Base-by-base conservation (phyloP, 2,329 filamentous ascomycete genomes). In the Colletotrichum gigasporum region DNA sequence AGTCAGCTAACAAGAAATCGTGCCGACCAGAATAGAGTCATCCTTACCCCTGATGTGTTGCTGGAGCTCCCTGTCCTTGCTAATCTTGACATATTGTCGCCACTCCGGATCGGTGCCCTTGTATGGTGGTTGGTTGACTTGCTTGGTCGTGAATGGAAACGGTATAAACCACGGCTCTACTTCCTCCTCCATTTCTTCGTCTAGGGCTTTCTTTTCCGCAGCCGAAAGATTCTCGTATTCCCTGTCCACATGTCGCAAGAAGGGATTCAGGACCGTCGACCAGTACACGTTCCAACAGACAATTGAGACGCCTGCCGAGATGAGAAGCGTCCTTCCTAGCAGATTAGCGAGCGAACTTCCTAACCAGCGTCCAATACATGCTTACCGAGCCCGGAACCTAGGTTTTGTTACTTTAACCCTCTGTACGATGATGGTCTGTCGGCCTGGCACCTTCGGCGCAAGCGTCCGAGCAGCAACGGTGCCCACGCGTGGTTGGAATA, bases 91-190 rank as follows among this genome's bases (percentile, higher is more conserved):
- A 67, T 89, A 91, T 50, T 81, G 79, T 66, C 81, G 78, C 87
- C 87, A 91, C 73, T 91, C 90, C 3, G 88, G 88, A 68, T 90
- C 87, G 24, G 77, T 79, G 53, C 82, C 82, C 64, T 79, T 80
- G 71, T 89, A 90, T 2, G 83, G 84, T 28, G 75, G 71, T 28
- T 82, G 80, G 14, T 80, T 76, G 16, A 87, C 75, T 61, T 79
- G 68, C 51, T 80, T 81, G 1, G 81, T 85, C 2, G 85, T 87
- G 42, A 87, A 87, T 3, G 87, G 87, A 54, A 91, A 84, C 0
- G 89, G 87, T 7, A 91, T 82, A 65, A 91, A 91, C 12, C 83
- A 68, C 2, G 82, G 75, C 16, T 83, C 79, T 12, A 79, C 77
- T 3, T 82, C 78, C 2, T 81, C 79, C 2, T 80, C 77, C 12